Percentiles rank a stretch among this genome's conserved stretches.
Conservation (phyloP, 345 rosid species). For the Punica granatum region DNA sequence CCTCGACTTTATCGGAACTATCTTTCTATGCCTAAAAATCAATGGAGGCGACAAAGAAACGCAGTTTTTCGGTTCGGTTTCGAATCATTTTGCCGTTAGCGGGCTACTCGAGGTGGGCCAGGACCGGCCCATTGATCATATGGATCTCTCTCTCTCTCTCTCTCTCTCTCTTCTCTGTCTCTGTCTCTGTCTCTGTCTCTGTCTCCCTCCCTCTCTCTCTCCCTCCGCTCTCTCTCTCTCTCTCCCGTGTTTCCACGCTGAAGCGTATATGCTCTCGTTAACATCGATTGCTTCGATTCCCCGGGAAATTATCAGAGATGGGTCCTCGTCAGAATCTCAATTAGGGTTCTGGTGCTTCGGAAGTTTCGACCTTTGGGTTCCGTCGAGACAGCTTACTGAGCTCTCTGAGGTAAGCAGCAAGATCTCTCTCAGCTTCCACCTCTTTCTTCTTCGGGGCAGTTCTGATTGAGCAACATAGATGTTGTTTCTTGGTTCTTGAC, state of each 20-base stretch:
- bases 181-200: too few species aligned
- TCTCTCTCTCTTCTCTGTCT: too few species aligned
- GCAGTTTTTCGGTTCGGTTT: too few species aligned
- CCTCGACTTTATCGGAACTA: too few species aligned
- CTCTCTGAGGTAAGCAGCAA: conserved; percentile 2
- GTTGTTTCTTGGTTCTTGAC: neutral
- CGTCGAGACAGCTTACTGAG: neutral
- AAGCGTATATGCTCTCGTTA: neutral
- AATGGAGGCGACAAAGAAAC: too few species aligned
- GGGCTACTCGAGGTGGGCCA: too few species aligned
- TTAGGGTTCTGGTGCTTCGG: neutral
- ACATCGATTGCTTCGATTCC: conserved; percentile 1
- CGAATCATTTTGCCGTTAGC: too few species aligned
- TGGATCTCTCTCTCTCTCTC: too few species aligned
- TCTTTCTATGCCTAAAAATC: too few species aligned
- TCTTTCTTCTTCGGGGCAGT: conserved; percentile 1
- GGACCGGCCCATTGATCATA: too few species aligned
- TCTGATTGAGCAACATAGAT: neutral
- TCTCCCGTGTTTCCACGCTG: neutral
- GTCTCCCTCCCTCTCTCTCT: neutral
- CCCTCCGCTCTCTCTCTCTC: neutral
- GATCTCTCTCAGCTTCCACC: neutral
- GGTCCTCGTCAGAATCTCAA: conserved; percentile 1
- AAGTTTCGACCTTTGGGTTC: neutral
- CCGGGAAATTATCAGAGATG: conserved; percentile 3